phyloP scores from a whole-genome alignment of 805 yeast genomes.

The Clavispora carvajalis region DNA sequence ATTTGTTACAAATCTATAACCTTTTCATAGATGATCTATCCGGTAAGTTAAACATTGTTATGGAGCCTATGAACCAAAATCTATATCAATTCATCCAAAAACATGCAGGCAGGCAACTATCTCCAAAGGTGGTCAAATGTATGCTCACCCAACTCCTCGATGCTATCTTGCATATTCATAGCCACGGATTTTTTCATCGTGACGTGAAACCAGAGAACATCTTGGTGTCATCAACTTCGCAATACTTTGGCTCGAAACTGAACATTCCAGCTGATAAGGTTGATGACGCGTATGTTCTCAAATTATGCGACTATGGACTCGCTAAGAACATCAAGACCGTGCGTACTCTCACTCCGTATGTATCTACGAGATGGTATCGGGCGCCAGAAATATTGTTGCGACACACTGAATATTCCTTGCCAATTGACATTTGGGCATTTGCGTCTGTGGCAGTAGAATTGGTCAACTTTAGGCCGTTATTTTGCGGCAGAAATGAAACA shows the following conservation, averaged over 20 bases:
- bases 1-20: slow-evolving; percentile 71
- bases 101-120: slow-evolving; percentile 49
- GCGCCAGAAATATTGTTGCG: slow-evolving; percentile 76
- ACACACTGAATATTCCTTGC: slow-evolving; percentile 55
- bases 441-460: slow-evolving; percentile 74
- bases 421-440: slow-evolving; percentile 84
- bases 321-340: slow-evolving; percentile 55
- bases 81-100: slow-evolving; percentile 70
- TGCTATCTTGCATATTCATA: slow-evolving; percentile 81
- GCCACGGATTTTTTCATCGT: slow-evolving; percentile 66
- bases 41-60: slow-evolving; percentile 67
- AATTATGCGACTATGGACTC: slow-evolving; percentile 76
- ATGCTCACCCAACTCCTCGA: slow-evolving; percentile 65
- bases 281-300: slow-evolving; percentile 52
- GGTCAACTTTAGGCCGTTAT: slow-evolving; percentile 68
- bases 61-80: slow-evolving; percentile 86
- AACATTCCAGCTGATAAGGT: slow-evolving; percentile 37
- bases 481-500: slow-evolving; percentile 75
- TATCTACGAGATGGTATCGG: slow-evolving; percentile 82
- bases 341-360: slow-evolving; percentile 65
- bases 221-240: slow-evolving; percentile 54
- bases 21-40: slow-evolving; percentile 64
- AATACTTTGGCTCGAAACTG: slow-evolving; percentile 43
- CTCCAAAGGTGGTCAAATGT: slow-evolving; percentile 56
- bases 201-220: slow-evolving; percentile 95